Conservation (phyloP, 1,139 yeast genomes). For the Hansenula sp. region DNA sequence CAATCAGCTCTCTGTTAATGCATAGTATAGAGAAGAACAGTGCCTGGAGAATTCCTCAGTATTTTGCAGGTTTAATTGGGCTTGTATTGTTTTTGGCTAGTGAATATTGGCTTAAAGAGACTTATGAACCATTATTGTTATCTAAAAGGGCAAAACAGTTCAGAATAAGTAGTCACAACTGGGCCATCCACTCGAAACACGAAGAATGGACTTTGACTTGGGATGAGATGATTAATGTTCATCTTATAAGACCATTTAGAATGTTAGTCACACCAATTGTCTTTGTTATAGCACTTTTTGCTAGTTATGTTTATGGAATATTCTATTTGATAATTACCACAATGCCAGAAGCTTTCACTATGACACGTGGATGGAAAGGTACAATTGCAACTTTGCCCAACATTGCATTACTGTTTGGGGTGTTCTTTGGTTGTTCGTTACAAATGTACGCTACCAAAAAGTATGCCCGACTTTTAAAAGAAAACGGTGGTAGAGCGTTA, state of each 20-base stretch:
- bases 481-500: conserved; percentile 31
- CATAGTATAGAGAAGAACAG: conserved; percentile 40
- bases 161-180: conserved; percentile 31
- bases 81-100: not conserved
- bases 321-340: conserved; percentile 37
- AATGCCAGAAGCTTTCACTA: conserved; percentile 29
- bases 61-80: conserved; percentile 29
- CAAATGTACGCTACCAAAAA: conserved; percentile 31
- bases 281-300: conserved; percentile 35
- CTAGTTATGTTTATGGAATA: conserved; percentile 42
- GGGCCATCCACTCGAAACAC: conserved; percentile 33
- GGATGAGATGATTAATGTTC: conserved; percentile 33
- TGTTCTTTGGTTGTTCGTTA: conserved; percentile 44
- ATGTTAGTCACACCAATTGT: conserved; percentile 44
- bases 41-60: conserved; percentile 40
- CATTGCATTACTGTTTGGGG: conserved; percentile 52
- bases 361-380: conserved; percentile 31
- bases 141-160: conserved; percentile 30
- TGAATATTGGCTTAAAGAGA: conserved; percentile 26
- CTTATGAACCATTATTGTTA: conserved; percentile 33
- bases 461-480: conserved; percentile 26
- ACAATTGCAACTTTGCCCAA: conserved; percentile 52
- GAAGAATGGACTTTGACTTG: conserved; percentile 38
- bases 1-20: conserved; percentile 42
- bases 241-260: conserved; percentile 37